Evolutionary conservation across 2,329 filamentous ascomycete genomes (phyloP).

Genomic region (Monosporascus sp.): DNA sequence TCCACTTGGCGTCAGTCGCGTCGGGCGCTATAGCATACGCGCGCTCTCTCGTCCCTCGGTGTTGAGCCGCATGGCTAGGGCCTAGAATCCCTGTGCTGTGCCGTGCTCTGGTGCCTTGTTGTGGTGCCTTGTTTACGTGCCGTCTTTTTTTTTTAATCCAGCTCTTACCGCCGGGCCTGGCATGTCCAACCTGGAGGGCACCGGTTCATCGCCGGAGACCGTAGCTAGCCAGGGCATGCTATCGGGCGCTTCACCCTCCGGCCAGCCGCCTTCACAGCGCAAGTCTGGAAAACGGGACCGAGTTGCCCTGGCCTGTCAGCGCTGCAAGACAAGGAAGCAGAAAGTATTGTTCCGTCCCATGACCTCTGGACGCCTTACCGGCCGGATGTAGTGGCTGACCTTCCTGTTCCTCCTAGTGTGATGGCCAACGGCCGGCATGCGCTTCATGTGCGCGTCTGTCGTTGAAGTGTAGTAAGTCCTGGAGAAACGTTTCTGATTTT

Average conservation of each 20-base stretch:
- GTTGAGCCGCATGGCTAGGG: too few species aligned
- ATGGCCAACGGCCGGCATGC: constrained; percentile 24
- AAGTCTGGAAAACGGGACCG: constrained; percentile 24
- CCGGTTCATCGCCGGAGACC: constrained; percentile 20
- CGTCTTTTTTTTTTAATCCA: background rate
- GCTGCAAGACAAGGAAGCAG: constrained; percentile 26
- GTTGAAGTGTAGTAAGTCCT: constrained; percentile 23
- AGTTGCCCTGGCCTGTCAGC: constrained; percentile 23
- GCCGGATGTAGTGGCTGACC: background rate
- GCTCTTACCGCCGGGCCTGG: background rate
- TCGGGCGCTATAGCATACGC: too few species aligned
- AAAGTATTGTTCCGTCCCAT: constrained; percentile 13
- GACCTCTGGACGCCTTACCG: background rate
- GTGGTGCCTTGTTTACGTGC: background rate
- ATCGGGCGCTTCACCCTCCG: constrained; percentile 9
- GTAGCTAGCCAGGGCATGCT: constrained; percentile 12
- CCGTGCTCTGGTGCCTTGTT: background rate
- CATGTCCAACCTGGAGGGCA: constrained; percentile 17
- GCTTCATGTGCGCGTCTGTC: constrained; percentile 23
- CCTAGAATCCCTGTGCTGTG: too few species aligned
- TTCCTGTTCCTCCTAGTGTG: constrained; percentile 15
- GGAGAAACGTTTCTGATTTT: background rate
- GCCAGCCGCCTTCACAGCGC: constrained; percentile 15
- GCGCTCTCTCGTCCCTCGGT: too few species aligned
- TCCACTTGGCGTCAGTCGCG: too few species aligned